A percentile compares a stretch with the other conserved stretches of the same genome.
Evolutionary conservation across 352 stramenopile species (phyloP).

Genomic region (Phytopythium ostracodes): DNA sequence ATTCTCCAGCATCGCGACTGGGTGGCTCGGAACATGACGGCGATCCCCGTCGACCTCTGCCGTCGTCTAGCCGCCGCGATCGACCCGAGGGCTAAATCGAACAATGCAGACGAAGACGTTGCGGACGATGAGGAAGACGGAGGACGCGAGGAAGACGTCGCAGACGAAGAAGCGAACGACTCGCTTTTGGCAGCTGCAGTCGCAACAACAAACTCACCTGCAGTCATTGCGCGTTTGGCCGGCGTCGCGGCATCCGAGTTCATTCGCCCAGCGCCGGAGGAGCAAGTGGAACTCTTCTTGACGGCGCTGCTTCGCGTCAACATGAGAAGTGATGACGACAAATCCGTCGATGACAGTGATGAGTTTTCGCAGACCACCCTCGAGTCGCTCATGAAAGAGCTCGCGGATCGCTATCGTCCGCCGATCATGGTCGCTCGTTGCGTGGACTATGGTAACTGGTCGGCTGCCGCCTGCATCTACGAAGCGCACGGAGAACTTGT

Average conservation of each 20-base stretch:
- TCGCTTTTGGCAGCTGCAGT: neutral
- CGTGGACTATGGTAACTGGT: constrained; percentile 83
- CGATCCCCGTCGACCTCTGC: constrained; percentile 34
- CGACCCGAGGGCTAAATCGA: constrained; percentile 26
- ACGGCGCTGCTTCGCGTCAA: constrained; percentile 67
- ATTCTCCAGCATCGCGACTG: constrained; percentile 74
- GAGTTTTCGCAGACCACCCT: constrained; percentile 47
- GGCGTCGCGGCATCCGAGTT: constrained; percentile 50
- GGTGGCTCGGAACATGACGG: constrained; percentile 48
- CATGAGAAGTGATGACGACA: constrained; percentile 1
- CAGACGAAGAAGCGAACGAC: neutral
- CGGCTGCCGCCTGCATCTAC: constrained; percentile 67
- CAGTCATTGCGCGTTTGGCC: neutral
- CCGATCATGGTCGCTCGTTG: constrained; percentile 74
- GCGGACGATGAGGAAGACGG: neutral
- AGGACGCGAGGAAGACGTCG: neutral
- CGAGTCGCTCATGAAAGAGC: constrained; percentile 46
- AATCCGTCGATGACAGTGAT: constrained; percentile 4
- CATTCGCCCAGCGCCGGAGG: constrained; percentile 31
- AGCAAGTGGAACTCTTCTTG: constrained; percentile 75
- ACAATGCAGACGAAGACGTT: neutral
- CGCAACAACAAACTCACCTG: neutral
- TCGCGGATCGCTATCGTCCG: constrained; percentile 65
- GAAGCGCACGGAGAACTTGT: constrained; percentile 78
- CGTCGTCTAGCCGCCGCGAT: constrained; percentile 34